phyloP scores from a whole-genome alignment of 805 yeast genomes.

The Lipomyces starkeyi region DNA sequence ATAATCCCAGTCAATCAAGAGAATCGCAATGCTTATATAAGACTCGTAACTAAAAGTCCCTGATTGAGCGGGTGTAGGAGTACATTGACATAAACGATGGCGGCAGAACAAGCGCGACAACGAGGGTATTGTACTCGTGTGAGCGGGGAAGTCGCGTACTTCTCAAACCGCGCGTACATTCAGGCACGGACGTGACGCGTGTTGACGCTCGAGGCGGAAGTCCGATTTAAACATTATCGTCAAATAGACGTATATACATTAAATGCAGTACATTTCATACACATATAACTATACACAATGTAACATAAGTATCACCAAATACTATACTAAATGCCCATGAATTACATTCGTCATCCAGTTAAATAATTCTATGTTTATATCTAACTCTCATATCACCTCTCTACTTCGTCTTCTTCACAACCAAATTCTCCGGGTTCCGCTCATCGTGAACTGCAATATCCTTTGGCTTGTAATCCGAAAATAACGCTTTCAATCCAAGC shows the following conservation, averaged over 20 bases:
- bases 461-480: slow-evolving; percentile 89
- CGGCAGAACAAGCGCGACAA: neutral
- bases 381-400: neutral
- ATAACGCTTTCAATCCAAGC: slow-evolving; percentile 76
- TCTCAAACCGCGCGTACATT: neutral
- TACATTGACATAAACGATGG: no score
- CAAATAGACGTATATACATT: neutral
- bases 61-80: no score
- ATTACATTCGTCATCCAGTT: neutral
- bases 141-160: neutral
- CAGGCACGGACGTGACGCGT: neutral
- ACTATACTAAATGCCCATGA: neutral
- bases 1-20: neutral
- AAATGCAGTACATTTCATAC: slow-evolving; percentile 1
- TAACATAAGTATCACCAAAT: neutral
- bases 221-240: neutral
- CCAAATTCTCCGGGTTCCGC: slow-evolving; percentile 24
- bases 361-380: neutral
- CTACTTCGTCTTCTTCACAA: slow-evolving; percentile 25
- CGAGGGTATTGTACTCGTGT: neutral
- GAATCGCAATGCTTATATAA: neutral
- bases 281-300: slow-evolving; percentile 2
- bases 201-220: neutral
- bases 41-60: neutral
- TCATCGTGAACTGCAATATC: slow-evolving; percentile 68